Evolutionary conservation across 306 rosid species (phyloP), one percentile per base, ranked within the genome.

Genomic region (Citrullus mucosospermus): DNA sequence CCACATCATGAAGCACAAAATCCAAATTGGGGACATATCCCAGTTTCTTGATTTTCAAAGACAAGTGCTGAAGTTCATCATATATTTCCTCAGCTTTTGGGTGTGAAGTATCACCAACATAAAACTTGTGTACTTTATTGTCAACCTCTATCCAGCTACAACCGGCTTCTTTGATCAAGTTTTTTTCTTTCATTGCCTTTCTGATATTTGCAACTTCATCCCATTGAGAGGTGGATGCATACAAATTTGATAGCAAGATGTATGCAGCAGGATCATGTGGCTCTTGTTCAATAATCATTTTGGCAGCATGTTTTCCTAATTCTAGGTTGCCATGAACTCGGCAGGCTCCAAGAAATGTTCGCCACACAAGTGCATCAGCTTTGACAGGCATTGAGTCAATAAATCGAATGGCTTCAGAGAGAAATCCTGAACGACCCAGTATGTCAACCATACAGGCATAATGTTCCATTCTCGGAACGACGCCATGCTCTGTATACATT

Each of bases 1-100:
- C 90, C 80, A 90, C 90, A 56, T 88, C 91, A 78, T 90, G 92
- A 83, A 90, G 92, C 66, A 88, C 94, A 81, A 88, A 88, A 78
- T 84, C 87, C 48, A 89, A 85, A 67, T 88, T 69, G 11, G 92
- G 92, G 71, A 82, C 80, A 85, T 90, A 88, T 30, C 94, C 92
- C 79, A 83, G 6, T 10, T 81, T 83, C 82, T 84, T 88, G 75
- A 90, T 90, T 61, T 84, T 79, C 14, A 44, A 70, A 81, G 79
- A 82, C 81, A 90, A 72, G 22, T 71, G 78, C 25, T 85, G 83
- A 34, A 90, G 88, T 80, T 86, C 86, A 70, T 88, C 82, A 60
- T 90, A 90, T 80, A 88, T 86, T 76, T 85, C 83, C 44, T 44
- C 77, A 55, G 92, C 89, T 66, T 80, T 75, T n/a, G 90, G 86